Evolutionary conservation across 2,329 filamentous ascomycete species (phyloP).

Genomic region (Pseudopithomyces maydicus): DNA sequence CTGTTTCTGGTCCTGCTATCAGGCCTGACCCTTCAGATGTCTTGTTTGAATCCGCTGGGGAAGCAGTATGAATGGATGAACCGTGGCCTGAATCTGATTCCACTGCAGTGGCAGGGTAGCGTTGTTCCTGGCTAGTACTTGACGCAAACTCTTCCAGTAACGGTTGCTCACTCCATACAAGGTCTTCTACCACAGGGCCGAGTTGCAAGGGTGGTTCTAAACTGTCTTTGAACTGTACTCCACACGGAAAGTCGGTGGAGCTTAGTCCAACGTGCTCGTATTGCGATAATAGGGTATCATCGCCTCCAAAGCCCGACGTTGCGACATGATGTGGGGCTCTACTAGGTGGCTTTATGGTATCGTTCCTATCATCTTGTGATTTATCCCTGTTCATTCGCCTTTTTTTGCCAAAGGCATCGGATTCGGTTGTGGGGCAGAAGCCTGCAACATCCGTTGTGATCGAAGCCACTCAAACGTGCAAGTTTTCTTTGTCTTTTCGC

Average conservation of each 20-base stretch:
- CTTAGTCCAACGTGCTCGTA: slow-evolving; percentile 26
- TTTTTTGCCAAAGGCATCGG: slow-evolving; percentile 31
- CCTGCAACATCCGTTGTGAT: slow-evolving; percentile 39
- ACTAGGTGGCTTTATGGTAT: not conserved
- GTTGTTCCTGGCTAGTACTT: slow-evolving; percentile 18
- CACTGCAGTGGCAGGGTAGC: slow-evolving; percentile 10
- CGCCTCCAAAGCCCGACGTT: slow-evolving; percentile 7
- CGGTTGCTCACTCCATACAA: not conserved
- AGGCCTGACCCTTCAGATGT: slow-evolving; percentile 17
- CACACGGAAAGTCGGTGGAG: slow-evolving; percentile 36
- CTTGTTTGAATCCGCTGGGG: slow-evolving; percentile 25
- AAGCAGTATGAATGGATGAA: slow-evolving; percentile 29
- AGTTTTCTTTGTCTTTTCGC: slow-evolving; percentile 50
- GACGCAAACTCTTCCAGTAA: slow-evolving; percentile 1
- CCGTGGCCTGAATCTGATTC: slow-evolving; percentile 31
- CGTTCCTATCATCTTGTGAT: slow-evolving; percentile 7
- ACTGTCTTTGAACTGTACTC: slow-evolving; percentile 17
- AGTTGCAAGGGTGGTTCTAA: not conserved
- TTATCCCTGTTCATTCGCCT: slow-evolving; percentile 31
- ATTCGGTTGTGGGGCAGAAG: slow-evolving; percentile 22
- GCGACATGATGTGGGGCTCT: slow-evolving; percentile 10
- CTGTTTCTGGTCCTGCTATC: slow-evolving; percentile 9
- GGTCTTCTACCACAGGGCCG: not conserved
- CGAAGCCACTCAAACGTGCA: slow-evolving; percentile 54
- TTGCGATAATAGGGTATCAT: slow-evolving; percentile 8